Evolutionary conservation across 176 grass and related monocot genomes (phyloP).

Genomic region (Leersia perrieri): DNA sequence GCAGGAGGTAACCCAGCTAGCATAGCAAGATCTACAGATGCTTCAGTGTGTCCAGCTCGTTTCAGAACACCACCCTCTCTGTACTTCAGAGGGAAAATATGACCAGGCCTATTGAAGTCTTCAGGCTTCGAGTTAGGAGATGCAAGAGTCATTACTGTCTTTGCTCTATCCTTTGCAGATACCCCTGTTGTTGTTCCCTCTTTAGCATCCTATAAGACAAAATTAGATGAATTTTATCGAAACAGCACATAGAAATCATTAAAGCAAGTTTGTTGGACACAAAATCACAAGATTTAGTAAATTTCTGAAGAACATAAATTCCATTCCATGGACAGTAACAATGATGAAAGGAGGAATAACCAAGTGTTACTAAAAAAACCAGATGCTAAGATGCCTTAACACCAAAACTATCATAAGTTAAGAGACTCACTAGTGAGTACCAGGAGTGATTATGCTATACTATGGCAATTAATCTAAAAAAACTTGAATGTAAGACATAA

Average conservation of each 20-base stretch:
- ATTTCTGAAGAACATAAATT: not conserved
- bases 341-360: not conserved
- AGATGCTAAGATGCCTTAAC: not conserved
- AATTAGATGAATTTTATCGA: conserved; percentile 14
- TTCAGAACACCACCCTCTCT: conserved; percentile 90
- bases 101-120: conserved; percentile 84
- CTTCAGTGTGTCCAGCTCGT: conserved; percentile 88
- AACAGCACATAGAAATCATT: not conserved
- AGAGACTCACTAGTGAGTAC: not conserved
- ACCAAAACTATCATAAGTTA: not conserved
- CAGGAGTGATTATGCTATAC: not conserved
- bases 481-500: not conserved
- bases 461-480: not conserved
- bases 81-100: conserved; percentile 93
- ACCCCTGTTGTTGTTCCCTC: conserved; percentile 82
- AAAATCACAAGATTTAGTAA: not conserved
- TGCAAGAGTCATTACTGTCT: conserved; percentile 70
- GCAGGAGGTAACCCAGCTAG: conserved; percentile 71
- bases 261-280: not conserved
- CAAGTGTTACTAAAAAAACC: not conserved
- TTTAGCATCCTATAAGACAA: conserved; percentile 73
- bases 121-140: conserved; percentile 63
- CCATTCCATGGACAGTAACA: not conserved
- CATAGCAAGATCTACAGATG: conserved; percentile 78
- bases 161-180: conserved; percentile 80